Evolutionary conservation across 2,329 filamentous ascomycete genomes (phyloP), one percentile per base, ranked within the genome.

Genomic region (Microthyrium microscopicum): DNA sequence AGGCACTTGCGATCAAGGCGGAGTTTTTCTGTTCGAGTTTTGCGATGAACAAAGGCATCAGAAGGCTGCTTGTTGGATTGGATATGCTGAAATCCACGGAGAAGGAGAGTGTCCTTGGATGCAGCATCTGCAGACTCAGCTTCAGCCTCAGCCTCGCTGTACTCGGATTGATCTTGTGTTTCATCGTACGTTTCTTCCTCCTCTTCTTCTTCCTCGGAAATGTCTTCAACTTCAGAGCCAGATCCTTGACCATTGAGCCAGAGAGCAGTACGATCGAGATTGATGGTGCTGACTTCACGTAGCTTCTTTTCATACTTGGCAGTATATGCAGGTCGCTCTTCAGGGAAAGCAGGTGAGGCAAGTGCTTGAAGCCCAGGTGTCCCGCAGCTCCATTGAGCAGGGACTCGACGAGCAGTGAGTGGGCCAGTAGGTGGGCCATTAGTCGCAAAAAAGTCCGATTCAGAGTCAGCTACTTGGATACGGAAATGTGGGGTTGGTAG

Each of bases 201-300:
- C 8, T 15, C 21, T 13, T 35, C 33, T 20, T 15, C 13, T 29
- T 36, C 20, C 20, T 20, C n/a, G 20, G 13, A n/a, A 22, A 20
- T 20, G 18, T 36, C 34, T 9, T 25, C 13, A 15, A 33, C 19
- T 15, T 36, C 35, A 42, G 52, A 48, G 37, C 91, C 89, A 11
- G 73, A 66, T 37, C 74, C 74, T 53, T 95, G 87, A 5, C 83
- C 79, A 44, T 73, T 62, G 20, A 95, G 68, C 87, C 87, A 95
- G 28, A 81, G 56, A 46, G 80, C 77, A 4, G 87, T 95, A 40
- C 84, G 74, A 53, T 89, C 81, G 33, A 89, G 59, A 46, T 85
- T 82, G n/a, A 68, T 70, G 15, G 75, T 5, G 80, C 74, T 27
- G 67, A 66, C 42, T 77, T 63, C 47, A 79, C 68, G 40, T 12